phyloP scores from a whole-genome alignment of 768 basidiomycete species.

The Lentinula lateritia region DNA sequence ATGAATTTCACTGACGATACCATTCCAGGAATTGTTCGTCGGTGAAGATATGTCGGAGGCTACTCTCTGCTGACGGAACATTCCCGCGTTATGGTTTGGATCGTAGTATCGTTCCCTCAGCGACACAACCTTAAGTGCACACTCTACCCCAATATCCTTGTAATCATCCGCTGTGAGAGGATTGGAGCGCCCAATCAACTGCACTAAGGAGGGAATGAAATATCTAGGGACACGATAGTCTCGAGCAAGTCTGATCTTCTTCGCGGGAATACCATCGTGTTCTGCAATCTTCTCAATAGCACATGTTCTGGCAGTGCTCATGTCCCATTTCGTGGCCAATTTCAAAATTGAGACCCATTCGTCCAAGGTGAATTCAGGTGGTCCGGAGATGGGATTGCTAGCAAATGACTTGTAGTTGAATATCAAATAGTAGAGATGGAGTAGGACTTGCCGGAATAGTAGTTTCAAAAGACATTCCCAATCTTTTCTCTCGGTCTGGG shows the following conservation, averaged over 20 bases:
- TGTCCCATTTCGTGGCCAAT: neutral
- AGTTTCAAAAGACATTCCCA: neutral
- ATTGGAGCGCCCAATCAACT: neutral
- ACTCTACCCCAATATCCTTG: neutral
- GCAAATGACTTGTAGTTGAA: neutral
- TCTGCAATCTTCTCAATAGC: neutral
- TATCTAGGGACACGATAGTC: neutral
- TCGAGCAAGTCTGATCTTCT: neutral
- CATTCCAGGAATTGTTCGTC: too few relatives aligned
- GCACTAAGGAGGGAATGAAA: neutral
- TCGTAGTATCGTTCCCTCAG: neutral
- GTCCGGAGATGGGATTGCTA: neutral
- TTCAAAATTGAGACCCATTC: neutral
- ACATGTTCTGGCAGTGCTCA: neutral
- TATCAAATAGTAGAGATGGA: neutral
- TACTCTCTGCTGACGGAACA: too few relatives aligned
- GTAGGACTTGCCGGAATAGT: neutral
- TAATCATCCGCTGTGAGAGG: neutral
- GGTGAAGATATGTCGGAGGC: too few relatives aligned
- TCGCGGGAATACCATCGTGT: neutral
- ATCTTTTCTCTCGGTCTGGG: neutral
- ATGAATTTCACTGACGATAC: too few relatives aligned
- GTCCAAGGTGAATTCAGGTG: neutral
- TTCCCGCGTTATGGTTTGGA: too few relatives aligned
- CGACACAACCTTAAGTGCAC: neutral